A percentile compares a stretch with the other conserved stretches of the same genome.
These are phyloP conservation scores for Pseudogymnoascus verrucosus DNA, from an alignment of 2,329 filamentous ascomycete species.

Conservation along the genomic window DNA sequence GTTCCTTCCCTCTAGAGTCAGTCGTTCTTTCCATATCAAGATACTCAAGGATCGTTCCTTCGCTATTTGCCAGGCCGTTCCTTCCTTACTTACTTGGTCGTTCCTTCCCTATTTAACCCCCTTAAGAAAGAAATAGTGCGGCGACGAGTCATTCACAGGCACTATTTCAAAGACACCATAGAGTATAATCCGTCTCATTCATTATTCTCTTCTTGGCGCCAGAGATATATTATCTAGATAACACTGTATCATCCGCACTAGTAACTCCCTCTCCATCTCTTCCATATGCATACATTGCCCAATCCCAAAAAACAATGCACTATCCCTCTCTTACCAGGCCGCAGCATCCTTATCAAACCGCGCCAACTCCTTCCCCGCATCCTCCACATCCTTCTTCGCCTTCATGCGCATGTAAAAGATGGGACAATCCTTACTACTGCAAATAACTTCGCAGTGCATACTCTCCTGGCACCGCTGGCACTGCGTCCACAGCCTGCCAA, in stretches of 20 bases:
- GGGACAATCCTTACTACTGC: conserved; percentile 89
- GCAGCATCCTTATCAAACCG: conserved; percentile 83
- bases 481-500: conserved; percentile 92
- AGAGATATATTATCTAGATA: not conserved
- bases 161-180: not conserved
- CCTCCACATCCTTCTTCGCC: conserved; percentile 97
- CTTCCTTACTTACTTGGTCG: no score
- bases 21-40: no score
- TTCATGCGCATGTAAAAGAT: conserved; percentile 99
- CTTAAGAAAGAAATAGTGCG: no score
- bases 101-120: no score
- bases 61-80: no score
- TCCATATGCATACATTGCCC: not conserved
- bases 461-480: conserved; percentile 96
- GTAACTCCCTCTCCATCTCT: not conserved
- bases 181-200: not conserved
- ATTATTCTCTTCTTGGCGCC: not conserved
- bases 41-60: no score
- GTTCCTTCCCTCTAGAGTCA: no score
- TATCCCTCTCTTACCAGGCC: conserved; percentile 33
- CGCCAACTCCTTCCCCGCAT: conserved; percentile 80
- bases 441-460: conserved; percentile 97
- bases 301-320: not conserved
- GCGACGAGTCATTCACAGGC: not conserved
- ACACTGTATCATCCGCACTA: not conserved